Conservation (phyloP, 306 rosid species). For the Astragalus membranaceus region DNA sequence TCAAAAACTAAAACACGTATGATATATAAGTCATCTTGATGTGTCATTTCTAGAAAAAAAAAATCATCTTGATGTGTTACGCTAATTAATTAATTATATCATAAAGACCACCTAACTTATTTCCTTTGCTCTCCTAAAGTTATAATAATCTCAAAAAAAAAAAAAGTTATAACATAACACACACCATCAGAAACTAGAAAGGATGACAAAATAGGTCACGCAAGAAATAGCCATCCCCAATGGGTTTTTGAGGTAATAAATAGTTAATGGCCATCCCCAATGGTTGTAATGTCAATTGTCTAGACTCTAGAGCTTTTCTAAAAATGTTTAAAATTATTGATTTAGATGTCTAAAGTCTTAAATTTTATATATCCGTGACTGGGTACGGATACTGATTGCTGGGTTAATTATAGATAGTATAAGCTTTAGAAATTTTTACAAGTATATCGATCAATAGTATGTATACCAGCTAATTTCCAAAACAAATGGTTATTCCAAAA, state of each 20-base stretch:
- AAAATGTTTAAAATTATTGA: neutral
- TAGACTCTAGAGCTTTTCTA: neutral
- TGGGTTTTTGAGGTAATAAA: neutral
- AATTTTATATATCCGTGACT: constrained; percentile 3
- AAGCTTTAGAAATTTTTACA: too few relatives aligned
- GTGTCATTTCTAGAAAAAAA: too few relatives aligned
- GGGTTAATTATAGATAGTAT: too few relatives aligned
- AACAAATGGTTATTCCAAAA: too few relatives aligned
- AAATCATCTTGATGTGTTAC: neutral
- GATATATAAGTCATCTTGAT: neutral
- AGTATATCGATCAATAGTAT: too few relatives aligned
- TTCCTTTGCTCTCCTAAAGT: neutral
- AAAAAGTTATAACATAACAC: neutral
- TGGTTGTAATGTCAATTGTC: neutral
- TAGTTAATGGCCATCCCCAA: neutral
- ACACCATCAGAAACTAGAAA: neutral
- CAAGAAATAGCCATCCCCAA: neutral
- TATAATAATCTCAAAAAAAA: too few relatives aligned
- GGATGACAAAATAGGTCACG: neutral
- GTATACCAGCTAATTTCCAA: too few relatives aligned
- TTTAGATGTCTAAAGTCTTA: neutral
- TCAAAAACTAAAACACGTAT: neutral
- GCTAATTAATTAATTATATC: neutral
- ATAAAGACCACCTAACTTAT: neutral
- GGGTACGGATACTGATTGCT: neutral